These are phyloP conservation scores for Plectosphaerella sp. DNA, from an alignment of 2,329 filamentous ascomycete species.

Conservation along the genomic window DNA sequence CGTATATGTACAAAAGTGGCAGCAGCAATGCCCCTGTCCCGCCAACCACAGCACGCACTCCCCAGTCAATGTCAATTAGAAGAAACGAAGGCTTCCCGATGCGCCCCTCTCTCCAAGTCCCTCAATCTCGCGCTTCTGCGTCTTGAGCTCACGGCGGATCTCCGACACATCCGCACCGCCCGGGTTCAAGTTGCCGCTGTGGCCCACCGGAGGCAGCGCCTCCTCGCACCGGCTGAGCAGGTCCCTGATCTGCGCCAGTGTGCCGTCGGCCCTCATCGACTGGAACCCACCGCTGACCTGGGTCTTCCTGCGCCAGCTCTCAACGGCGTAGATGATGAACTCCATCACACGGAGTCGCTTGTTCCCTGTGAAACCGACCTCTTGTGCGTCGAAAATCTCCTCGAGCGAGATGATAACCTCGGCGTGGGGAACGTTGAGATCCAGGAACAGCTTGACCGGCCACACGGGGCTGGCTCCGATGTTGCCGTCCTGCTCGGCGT, in stretches of 20 bases:
- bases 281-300: slow-evolving; percentile 36
- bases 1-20: neutral
- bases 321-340: slow-evolving; percentile 46
- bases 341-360: slow-evolving; percentile 47
- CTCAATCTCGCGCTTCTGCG: slow-evolving; percentile 38
- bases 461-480: slow-evolving; percentile 53
- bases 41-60: neutral
- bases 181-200: slow-evolving; percentile 30
- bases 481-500: slow-evolving; percentile 53
- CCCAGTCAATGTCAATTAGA: slow-evolving; percentile 21
- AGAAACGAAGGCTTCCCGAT: slow-evolving; percentile 39
- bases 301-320: slow-evolving; percentile 44
- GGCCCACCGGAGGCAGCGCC: slow-evolving; percentile 29
- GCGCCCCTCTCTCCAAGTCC: slow-evolving; percentile 38
- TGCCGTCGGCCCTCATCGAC: slow-evolving; percentile 16
- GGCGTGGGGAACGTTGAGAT: slow-evolving; percentile 51
- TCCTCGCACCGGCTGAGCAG: slow-evolving; percentile 46
- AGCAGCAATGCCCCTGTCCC: neutral
- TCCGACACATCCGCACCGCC: slow-evolving; percentile 41
- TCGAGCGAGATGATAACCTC: slow-evolving; percentile 53
- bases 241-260: slow-evolving; percentile 42
- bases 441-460: slow-evolving; percentile 53
- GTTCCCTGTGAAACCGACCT: slow-evolving; percentile 52
- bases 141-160: slow-evolving; percentile 35
- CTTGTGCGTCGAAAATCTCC: slow-evolving; percentile 53